Conservation (phyloP, 108 stramenopile genomes). For the Nannochloropsis gaditana region DNA sequence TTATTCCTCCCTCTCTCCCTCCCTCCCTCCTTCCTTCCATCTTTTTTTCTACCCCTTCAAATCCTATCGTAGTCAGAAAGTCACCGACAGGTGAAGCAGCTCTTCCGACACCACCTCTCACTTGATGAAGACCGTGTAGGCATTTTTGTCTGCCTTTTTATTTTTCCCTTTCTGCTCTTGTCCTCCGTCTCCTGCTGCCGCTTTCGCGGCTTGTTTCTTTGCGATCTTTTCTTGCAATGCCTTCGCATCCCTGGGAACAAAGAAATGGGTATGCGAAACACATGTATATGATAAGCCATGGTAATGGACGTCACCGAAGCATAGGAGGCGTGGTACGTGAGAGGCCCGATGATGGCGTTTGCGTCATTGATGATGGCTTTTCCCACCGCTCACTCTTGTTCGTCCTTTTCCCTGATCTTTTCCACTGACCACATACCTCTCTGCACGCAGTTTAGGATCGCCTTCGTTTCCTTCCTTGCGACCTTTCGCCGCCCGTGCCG, state of each 20-base stretch:
- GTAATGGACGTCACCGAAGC: too few relatives aligned
- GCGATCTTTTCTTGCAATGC: background rate
- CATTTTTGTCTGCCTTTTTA: background rate
- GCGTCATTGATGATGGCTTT: too few relatives aligned
- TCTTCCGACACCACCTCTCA: background rate
- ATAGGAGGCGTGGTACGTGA: too few relatives aligned
- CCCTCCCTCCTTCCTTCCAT: background rate
- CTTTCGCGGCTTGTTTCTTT: background rate
- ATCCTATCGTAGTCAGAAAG: too few relatives aligned
- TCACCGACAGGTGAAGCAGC: background rate
- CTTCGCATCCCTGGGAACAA: background rate
- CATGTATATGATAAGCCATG: too few relatives aligned
- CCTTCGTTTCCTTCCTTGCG: slow-evolving; percentile 16
- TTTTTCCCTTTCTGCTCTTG: background rate
- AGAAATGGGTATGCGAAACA: too few relatives aligned
- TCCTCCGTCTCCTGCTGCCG: background rate
- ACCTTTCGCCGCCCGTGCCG: slow-evolving; percentile 15
- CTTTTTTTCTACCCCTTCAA: background rate
- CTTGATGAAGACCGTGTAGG: background rate
- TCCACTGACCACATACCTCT: background rate
- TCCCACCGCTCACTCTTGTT: background rate
- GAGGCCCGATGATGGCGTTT: too few relatives aligned
- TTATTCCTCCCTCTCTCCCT: background rate
- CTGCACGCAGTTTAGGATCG: background rate
- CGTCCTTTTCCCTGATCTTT: background rate